Evolutionary conservation across 2,329 filamentous ascomycete species (phyloP).

Genomic region (Penicillium freii): DNA sequence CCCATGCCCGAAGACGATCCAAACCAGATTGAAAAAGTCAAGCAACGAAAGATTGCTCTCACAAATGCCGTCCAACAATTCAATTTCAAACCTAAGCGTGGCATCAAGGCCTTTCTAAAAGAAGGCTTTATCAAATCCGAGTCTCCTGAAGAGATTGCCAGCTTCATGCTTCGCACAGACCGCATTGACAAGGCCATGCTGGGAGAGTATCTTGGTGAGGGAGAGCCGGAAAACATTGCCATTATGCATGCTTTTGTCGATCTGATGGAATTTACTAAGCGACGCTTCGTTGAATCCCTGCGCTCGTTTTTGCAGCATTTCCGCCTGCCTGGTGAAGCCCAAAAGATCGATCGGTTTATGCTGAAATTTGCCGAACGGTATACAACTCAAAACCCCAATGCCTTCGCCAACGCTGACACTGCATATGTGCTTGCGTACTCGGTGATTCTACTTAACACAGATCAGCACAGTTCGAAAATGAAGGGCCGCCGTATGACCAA

Average conservation of each 20-base stretch:
- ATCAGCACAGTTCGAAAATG: conserved; percentile 88
- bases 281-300: conserved; percentile 87
- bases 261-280: conserved; percentile 86
- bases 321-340: conserved; percentile 88
- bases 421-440: conserved; percentile 96
- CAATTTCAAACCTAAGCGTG: conserved; percentile 96
- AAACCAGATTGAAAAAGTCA: conserved; percentile 88
- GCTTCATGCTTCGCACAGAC: conserved; percentile 77
- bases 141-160: conserved; percentile 75
- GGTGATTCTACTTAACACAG: conserved; percentile 94
- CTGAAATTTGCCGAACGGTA: conserved; percentile 97
- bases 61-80: conserved; percentile 86
- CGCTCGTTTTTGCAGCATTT: conserved; percentile 92
- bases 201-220: conserved; percentile 92
- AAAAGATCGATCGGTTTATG: conserved; percentile 99
- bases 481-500: conserved; percentile 82
- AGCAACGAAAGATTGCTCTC: conserved; percentile 88
- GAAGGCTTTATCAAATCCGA: conserved; percentile 85
- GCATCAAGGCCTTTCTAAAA: conserved; percentile 77
- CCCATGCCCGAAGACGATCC: conserved; percentile 82
- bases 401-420: conserved; percentile 96
- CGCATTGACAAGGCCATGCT: conserved; percentile 86
- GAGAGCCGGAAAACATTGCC: conserved; percentile 86
- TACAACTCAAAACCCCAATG: conserved; percentile 89
- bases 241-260: conserved; percentile 99